Evolutionary conservation across 106 monocot species (phyloP).

Genomic region (Chionographis japonica): DNA sequence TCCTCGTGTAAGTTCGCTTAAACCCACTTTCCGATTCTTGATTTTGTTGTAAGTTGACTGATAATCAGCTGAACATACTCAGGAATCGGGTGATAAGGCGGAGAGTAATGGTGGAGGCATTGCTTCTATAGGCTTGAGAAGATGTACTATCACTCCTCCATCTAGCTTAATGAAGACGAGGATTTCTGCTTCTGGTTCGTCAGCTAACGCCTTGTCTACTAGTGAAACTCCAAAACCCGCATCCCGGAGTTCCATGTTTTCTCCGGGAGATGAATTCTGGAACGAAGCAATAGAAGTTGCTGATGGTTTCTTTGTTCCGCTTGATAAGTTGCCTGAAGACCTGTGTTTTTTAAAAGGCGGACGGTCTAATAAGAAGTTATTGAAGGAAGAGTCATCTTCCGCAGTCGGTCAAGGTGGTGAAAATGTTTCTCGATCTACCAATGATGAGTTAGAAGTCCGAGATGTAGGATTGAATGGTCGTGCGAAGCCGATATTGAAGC

Average conservation of each 20-base stretch:
- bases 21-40: not conserved
- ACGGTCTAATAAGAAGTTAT: constrained; percentile 18
- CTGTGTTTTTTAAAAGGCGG: not conserved
- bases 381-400: constrained; percentile 26
- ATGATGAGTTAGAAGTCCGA: constrained; percentile 10
- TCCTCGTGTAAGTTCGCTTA: not conserved
- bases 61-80: constrained; percentile 3
- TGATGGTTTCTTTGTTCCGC: constrained; percentile 51
- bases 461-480: constrained; percentile 8
- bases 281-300: constrained; percentile 91
- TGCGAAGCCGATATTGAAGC: constrained; percentile 14
- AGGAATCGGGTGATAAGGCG: constrained; percentile 6
- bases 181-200: constrained; percentile 13
- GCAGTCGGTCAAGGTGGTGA: constrained; percentile 14
- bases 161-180: constrained; percentile 20
- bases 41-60: not conserved
- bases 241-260: constrained; percentile 61
- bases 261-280: constrained; percentile 98
- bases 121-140: constrained; percentile 31
- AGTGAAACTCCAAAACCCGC: constrained; percentile 53
- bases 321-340: constrained; percentile 7
- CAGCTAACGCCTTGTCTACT: not conserved
- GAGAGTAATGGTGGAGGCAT: constrained; percentile 1
- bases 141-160: constrained; percentile 50
- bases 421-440: constrained; percentile 10